phyloP scores from a whole-genome alignment of 352 stramenopile genomes.

The Pythium vanterpoolii region DNA sequence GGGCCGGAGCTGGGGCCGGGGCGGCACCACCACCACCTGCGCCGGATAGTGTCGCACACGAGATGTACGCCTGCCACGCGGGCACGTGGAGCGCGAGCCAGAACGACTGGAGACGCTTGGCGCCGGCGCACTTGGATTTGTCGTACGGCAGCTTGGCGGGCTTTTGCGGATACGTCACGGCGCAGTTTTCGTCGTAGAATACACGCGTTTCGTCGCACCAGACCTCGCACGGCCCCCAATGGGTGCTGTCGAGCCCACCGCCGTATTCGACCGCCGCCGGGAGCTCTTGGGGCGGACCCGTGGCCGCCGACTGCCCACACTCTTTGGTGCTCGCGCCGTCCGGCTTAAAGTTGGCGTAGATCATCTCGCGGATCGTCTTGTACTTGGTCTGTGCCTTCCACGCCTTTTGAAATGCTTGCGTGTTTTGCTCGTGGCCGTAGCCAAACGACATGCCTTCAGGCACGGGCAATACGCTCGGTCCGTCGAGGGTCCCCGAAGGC shows the following conservation, averaged over 20 bases:
- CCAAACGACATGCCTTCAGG: conserved; percentile 2
- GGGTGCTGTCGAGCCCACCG: conserved; percentile 24
- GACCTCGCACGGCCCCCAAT: conserved; percentile 21
- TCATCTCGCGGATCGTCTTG: conserved; percentile 19
- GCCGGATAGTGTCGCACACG: conserved; percentile 23
- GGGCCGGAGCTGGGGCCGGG: too few species aligned
- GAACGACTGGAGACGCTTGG: conserved; percentile 20
- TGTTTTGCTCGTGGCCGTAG: conserved; percentile 18
- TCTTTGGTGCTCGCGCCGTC: background rate
- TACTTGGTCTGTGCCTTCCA: conserved; percentile 19
- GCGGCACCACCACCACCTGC: conserved; percentile 6
- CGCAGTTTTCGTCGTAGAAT: conserved; percentile 15
- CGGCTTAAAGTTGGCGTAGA: conserved; percentile 11
- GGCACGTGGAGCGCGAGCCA: conserved; percentile 31
- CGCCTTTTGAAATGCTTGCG: conserved; percentile 20
- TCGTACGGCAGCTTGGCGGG: conserved; percentile 16
- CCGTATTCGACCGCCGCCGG: conserved; percentile 10
- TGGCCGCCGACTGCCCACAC: background rate
- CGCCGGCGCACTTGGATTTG: conserved; percentile 26
- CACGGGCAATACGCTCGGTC: background rate
- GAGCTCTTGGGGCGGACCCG: conserved; percentile 1
- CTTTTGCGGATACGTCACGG: conserved; percentile 6
- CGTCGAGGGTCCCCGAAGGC: conserved; percentile 8
- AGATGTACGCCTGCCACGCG: conserved; percentile 31
- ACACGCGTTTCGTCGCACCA: conserved; percentile 15